These are phyloP conservation scores for Leptographium flavum DNA, from an alignment of 2,329 filamentous ascomycete genomes.

Conservation along the genomic window DNA sequence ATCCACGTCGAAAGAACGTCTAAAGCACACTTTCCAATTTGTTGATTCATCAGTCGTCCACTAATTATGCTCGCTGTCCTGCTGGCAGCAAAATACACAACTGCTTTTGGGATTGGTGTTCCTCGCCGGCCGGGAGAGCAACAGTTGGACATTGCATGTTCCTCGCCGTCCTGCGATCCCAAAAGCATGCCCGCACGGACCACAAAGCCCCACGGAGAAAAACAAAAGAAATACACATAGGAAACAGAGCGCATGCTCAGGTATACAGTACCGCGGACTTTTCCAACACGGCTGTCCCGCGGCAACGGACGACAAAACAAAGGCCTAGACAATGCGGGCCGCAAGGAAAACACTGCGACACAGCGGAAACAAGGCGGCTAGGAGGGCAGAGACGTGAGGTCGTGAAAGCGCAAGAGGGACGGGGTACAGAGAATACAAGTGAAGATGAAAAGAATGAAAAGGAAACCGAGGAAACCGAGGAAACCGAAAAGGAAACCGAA, in stretches of 20 bases:
- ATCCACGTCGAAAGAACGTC: no score
- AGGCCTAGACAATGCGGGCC: background rate
- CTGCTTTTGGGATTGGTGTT: no score
- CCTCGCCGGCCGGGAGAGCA: no score
- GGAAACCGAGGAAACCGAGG: background rate
- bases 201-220: no score
- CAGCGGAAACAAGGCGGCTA: background rate
- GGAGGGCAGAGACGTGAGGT: constrained; percentile 3
- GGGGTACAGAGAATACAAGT: background rate
- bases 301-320: background rate
- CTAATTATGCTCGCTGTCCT: no score
- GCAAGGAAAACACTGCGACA: background rate
- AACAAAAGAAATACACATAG: background rate
- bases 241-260: background rate
- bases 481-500: background rate
- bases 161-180: no score
- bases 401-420: constrained; percentile 1
- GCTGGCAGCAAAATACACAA: no score
- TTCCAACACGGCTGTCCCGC: background rate
- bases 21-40: no score
- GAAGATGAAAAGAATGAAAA: background rate
- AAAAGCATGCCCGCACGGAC: no score
- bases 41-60: no score
- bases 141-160: no score
- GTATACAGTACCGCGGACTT: background rate